Evolutionary conservation across 257 asterid genomes (phyloP), one percentile per base, ranked within the genome.

Genomic region (Plantago elongata): DNA sequence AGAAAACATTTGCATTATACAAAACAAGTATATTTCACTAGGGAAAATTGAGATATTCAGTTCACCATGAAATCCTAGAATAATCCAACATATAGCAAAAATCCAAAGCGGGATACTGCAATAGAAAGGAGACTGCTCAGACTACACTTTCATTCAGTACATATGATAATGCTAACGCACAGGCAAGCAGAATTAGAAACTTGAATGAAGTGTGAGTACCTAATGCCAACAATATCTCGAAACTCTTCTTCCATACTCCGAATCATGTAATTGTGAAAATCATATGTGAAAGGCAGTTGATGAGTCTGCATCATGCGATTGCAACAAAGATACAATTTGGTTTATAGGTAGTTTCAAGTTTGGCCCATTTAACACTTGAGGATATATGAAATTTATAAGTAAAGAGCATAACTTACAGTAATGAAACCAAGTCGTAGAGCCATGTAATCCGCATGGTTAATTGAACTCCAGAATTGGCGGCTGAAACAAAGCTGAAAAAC

Each of bases 221-320:
- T 88, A 38, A 92, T 89, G 74, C 98, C 97, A 71, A 92, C 97
- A 59, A 89, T 86, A 58, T 89, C 95, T 57, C 97, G 84, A 76
- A 92, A 92, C 82, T 92, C 98, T 73, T 89, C 97, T 69, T 92
- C 98, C 95, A 89, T 88, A 74, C 97, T 92, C 59, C 98, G 85
- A 51, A 86, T 84, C 98, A 92, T 92, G 73, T 92, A 89, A 66
- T 86, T 92, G 27, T 92, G 98, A 74, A 89, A 92, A 77, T 88
- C 95, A 42, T 92, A 89, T 18, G 95, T 80, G 57, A 86, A 76
- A 64, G 95, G 97, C 37, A 92, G 78, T 61, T 92, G 87, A 77
- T 84, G 97, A 72, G 88, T 79, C 98, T 89, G 95, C 82, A 82
- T 64, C 18, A 66, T 34, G 9, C 44, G n/a, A 63, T 43, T 60